Conservation (phyloP, 148 eudicot genomes). For the Spergularia marina region DNA sequence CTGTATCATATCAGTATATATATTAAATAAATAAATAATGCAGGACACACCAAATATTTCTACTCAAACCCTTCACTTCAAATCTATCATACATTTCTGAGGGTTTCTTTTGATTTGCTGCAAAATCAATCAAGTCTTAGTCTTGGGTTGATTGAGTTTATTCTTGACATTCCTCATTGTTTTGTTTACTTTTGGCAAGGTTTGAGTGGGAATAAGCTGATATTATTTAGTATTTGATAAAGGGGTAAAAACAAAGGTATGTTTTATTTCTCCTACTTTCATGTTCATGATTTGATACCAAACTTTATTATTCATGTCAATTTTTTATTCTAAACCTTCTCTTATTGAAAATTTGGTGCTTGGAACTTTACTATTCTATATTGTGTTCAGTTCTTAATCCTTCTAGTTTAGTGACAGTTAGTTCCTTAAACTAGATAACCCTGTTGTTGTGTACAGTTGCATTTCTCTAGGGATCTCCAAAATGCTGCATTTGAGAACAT, state of each 20-base stretch:
- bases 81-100: constrained; percentile 31
- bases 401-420: neutral
- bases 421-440: neutral
- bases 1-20: neutral
- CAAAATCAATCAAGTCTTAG: constrained; percentile 31
- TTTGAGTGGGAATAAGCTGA: constrained; percentile 17
- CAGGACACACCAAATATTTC: neutral
- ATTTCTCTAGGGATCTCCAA: neutral
- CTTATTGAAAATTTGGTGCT: neutral
- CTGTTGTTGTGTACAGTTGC: neutral
- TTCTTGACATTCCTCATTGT: constrained; percentile 29
- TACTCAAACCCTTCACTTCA: constrained; percentile 19
- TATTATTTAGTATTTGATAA: constrained; percentile 10
- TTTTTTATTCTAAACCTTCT: too few relatives aligned
- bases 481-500: neutral
- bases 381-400: neutral
- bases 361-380: neutral
- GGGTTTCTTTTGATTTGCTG: constrained; percentile 24
- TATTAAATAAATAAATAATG: constrained; percentile 4
- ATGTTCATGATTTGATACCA: constrained; percentile 32
- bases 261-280: constrained; percentile 24
- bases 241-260: constrained; percentile 28
- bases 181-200: constrained; percentile 23
- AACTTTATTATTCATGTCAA: constrained; percentile 20
- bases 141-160: constrained; percentile 13